Conservation (phyloP, 208 protist genomes). For the Angomonas deanei region DNA sequence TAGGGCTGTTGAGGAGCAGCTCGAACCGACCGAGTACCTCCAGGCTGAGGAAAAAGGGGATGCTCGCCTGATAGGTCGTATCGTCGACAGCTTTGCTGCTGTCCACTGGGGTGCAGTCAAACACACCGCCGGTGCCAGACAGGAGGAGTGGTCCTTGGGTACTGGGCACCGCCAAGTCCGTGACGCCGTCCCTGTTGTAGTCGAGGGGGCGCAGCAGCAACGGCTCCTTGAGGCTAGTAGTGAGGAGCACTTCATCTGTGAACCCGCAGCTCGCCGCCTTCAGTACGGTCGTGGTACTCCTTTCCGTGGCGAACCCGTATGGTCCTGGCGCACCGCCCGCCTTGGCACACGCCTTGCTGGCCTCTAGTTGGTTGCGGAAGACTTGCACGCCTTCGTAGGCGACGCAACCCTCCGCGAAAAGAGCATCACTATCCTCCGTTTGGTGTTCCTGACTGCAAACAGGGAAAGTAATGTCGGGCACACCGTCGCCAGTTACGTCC, state of each 20-base stretch:
- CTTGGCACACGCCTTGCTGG: neutral
- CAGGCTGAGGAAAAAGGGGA: conserved; percentile 47
- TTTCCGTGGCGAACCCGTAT: neutral
- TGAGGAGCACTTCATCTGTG: neutral
- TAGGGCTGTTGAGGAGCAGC: conserved; percentile 26
- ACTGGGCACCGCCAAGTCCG: conserved; percentile 59
- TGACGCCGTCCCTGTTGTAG: conserved; percentile 50
- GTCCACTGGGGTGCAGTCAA: neutral
- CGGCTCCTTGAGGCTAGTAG: conserved; percentile 10
- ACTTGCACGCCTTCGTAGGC: neutral
- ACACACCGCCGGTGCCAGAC: conserved; percentile 4
- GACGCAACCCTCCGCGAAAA: neutral
- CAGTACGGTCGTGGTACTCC: neutral
- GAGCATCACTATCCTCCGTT: neutral
- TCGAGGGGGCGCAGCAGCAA: conserved; percentile 49
- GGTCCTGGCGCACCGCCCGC: neutral
- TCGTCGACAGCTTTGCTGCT: neutral
- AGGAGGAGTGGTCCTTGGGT: conserved; percentile 54
- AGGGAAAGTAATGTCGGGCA: conserved; percentile 42
- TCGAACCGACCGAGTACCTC: conserved; percentile 26
- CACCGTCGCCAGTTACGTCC: conserved; percentile 52
- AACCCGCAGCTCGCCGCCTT: conserved; percentile 2
- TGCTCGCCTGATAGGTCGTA: conserved; percentile 17
- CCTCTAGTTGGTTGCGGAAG: neutral
- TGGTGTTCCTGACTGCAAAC: neutral